Evolutionary conservation across 164 flowering plant genomes (phyloP), one percentile per base, ranked within the genome.

Genomic region (Piper betle): DNA sequence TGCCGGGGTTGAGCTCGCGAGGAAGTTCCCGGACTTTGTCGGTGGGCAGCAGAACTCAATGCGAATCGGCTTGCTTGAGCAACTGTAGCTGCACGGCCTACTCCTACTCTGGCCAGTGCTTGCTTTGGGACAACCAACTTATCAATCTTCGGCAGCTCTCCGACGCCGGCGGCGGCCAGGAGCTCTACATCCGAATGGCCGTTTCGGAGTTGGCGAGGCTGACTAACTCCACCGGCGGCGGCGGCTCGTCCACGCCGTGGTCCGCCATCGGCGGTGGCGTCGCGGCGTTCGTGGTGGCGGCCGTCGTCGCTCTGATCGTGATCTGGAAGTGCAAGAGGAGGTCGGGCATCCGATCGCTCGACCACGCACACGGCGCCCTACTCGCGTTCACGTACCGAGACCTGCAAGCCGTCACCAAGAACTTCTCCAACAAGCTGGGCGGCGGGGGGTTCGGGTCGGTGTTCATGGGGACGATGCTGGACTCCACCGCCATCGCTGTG

Each of bases 391-490:
- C 61, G 56, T 79, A 70, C 67, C 60, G 56, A 57, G 78, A 80
- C 57, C 59, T 83, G 53, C 77, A 77, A 77, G 61, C 80, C 80
- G 2, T n/a, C n/a, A n/a, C n/a, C n/a, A n/a, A n/a, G n/a, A n/a
- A n/a, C n/a, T n/a, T n/a, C n/a, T n/a, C n/a, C n/a, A n/a, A n/a
- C n/a, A n/a, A n/a, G n/a, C n/a, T n/a, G n/a, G n/a, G n/a, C n/a
- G n/a, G n/a, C n/a, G n/a, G n/a, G n/a, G n/a, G n/a, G n/a, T n/a
- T n/a, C n/a, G n/a, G n/a, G n/a, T n/a, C n/a, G n/a, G n/a, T n/a
- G n/a, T n/a, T n/a, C n/a, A n/a, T n/a, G n/a, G n/a, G n/a, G n/a
- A n/a, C n/a, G n/a, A n/a, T n/a, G n/a, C n/a, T n/a, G n/a, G n/a
- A n/a, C n/a, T n/a, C n/a, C n/a, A n/a, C n/a, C n/a, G n/a, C n/a